These are phyloP conservation scores for Plenodomus tracheiphilus DNA, from an alignment of 2,329 filamentous ascomycete genomes.

Conservation along the genomic window DNA sequence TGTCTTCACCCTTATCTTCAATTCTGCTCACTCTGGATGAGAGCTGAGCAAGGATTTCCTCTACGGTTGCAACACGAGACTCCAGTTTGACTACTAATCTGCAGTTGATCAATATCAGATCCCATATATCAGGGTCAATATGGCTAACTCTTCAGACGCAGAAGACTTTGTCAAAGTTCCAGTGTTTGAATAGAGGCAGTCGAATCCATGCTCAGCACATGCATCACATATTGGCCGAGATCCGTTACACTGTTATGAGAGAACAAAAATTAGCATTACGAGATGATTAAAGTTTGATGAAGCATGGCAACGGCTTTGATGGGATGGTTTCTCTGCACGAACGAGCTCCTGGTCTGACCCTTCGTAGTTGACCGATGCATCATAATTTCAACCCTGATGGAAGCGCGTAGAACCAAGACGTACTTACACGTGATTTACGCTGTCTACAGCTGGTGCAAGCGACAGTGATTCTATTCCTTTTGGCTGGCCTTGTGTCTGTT, in stretches of 20 bases:
- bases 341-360: too few species aligned
- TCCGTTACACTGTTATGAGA: conserved; percentile 47
- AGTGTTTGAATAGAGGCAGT: conserved; percentile 49
- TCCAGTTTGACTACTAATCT: conserved; percentile 7
- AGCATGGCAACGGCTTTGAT: too few species aligned
- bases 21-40: conserved; percentile 2
- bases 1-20: background rate
- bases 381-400: too few species aligned
- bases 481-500: conserved; percentile 4
- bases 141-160: conserved; percentile 44
- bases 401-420: background rate
- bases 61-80: conserved; percentile 4
- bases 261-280: background rate
- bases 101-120: background rate
- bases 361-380: too few species aligned
- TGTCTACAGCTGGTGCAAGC: conserved; percentile 12
- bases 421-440: conserved; percentile 18
- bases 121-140: background rate
- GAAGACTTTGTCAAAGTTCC: conserved; percentile 44
- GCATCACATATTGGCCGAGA: conserved; percentile 48
- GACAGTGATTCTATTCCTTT: conserved; percentile 11
- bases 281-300: too few species aligned
- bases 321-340: too few species aligned
- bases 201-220: conserved; percentile 48
- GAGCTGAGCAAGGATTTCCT: conserved; percentile 5